These are phyloP conservation scores for Escallonia herrerae DNA, from an alignment of 129 eudicot genomes.

Conservation along the genomic window DNA sequence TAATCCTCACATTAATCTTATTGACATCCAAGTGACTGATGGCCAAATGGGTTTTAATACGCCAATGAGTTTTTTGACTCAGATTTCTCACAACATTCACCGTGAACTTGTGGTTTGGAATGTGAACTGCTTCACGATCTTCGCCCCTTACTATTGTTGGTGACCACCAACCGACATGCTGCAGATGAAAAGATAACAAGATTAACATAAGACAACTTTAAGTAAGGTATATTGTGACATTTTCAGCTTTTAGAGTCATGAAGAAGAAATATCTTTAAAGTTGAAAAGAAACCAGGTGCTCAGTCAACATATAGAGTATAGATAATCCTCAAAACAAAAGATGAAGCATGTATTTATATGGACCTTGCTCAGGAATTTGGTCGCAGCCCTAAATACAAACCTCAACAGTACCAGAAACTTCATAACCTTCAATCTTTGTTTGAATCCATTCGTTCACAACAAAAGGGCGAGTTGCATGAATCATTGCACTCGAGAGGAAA, in stretches of 20 bases:
- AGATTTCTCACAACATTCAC: constrained; percentile 93
- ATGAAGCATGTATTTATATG: not conserved
- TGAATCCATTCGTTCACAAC: constrained; percentile 89
- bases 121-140: constrained; percentile 97
- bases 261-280: not conserved
- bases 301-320: too few relatives aligned
- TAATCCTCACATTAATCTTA: constrained; percentile 67
- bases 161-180: constrained; percentile 99
- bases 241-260: not conserved
- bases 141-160: constrained; percentile 95
- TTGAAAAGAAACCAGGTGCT: not conserved
- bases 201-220: constrained; percentile 5
- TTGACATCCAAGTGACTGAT: constrained; percentile 89
- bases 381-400: constrained; percentile 31
- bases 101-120: constrained; percentile 90
- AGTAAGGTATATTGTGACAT: not conserved
- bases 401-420: constrained; percentile 98
- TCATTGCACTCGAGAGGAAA: constrained; percentile 90
- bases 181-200: constrained; percentile 8
- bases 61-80: constrained; percentile 97
- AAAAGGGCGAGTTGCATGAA: constrained; percentile 96
- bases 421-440: constrained; percentile 94
- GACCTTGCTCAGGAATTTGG: not conserved
- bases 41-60: constrained; percentile 90
- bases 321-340: not conserved